Evolutionary conservation across 2,329 filamentous ascomycete genomes (phyloP), one percentile per base, ranked within the genome.

Genomic region (Mycosphaerella sp.): DNA sequence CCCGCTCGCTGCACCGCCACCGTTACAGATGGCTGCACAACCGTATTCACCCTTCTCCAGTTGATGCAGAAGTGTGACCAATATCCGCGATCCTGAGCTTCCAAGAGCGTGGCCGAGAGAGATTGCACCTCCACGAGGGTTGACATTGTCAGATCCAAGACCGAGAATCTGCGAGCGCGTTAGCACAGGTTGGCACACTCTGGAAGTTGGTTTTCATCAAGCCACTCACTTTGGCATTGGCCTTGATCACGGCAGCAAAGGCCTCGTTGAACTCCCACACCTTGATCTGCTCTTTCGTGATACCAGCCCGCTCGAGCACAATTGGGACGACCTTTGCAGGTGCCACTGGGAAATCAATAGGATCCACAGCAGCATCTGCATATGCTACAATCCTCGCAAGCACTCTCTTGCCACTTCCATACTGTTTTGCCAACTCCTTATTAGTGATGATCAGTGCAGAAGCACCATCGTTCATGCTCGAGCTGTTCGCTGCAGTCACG

Each of bases 241-340:
- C 90, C 68, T 93, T 89, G 70, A 96, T 93, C 27, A 96, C 90
- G 4, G 87, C 88, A 25, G 93, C 91, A 67, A 98, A 98, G 0
- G 93, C 93, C 73, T 98, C 93, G 70, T 98, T 98, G 71, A 98
- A 95, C 70, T 97, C 93, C 91, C 93, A 97, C 17, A 96, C 75
- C 4, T 91, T 84, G 41, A 98, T 89, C 69, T 97, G 87, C 41
- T 94, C 86, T 71, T 90, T 89, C 58, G 82, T 88, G 60, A 98
- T 90, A 9, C 91, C 90, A 0, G 93, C 93, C 51, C 90, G 80
- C 70, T 89, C 80, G 44, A 98, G 77, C 9, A 90, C 90, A 62
- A 96, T 82, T 2, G 91, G 89, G 0, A 97, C 91, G 4, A 91
- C 91, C 70, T 94, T 90, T 35, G 93, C 80, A 0, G 93, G 93